Conservation (phyloP, 257 asterid species). For the Nyctanthes arbortristis region DNA sequence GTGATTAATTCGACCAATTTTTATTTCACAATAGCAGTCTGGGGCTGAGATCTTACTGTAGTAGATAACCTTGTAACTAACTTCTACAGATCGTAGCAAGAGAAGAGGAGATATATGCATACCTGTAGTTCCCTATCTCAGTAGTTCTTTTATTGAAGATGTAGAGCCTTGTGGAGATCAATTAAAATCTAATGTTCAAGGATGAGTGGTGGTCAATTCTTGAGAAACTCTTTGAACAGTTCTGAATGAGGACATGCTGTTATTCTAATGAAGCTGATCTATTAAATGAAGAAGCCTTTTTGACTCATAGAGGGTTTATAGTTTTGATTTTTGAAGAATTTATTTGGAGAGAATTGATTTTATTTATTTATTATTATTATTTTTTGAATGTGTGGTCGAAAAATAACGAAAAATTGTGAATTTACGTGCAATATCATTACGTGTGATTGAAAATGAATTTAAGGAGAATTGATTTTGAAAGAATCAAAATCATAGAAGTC, state of each 20-base stretch:
- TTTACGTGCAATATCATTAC: too few relatives aligned
- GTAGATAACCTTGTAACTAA: background rate
- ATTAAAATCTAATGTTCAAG: background rate
- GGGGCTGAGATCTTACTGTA: background rate
- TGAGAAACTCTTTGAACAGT: background rate
- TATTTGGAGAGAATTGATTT: too few relatives aligned
- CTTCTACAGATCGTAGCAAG: background rate
- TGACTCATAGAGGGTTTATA: too few relatives aligned
- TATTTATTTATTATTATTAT: too few relatives aligned
- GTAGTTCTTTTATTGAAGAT: background rate
- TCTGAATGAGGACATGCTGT: background rate
- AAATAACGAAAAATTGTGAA: too few relatives aligned
- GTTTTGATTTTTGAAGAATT: too few relatives aligned
- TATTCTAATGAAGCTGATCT: background rate
- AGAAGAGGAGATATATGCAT: background rate
- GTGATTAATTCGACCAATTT: too few relatives aligned
- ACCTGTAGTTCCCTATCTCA: background rate
- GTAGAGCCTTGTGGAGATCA: background rate
- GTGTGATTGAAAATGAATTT: too few relatives aligned
- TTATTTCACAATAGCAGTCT: too few relatives aligned
- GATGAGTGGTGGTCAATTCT: background rate
- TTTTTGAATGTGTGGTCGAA: too few relatives aligned
- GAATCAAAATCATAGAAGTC: too few relatives aligned
- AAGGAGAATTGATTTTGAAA: too few relatives aligned
- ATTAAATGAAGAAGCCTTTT: background rate